Percentiles rank a stretch among this genome's conserved stretches.
These are phyloP conservation scores for Mycosphaerella arachidis DNA, from an alignment of 2,329 filamentous ascomycete genomes.

Conservation along the genomic window DNA sequence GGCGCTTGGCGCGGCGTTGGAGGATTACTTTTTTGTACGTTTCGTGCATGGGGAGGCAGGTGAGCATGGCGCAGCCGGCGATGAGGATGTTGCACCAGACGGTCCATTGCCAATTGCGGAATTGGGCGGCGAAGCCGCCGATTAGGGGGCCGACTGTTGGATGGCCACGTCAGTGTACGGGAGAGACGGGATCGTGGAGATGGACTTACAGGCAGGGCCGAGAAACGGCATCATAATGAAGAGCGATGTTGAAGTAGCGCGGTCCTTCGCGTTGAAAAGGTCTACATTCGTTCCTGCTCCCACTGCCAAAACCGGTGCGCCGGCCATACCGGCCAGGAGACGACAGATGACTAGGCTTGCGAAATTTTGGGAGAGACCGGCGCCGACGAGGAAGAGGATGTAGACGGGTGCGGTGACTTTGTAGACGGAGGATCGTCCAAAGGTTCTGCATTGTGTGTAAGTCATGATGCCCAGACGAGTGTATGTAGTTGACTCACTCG, in stretches of 20 bases:
- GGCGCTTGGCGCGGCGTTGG: conserved; percentile 33
- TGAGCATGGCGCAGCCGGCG: conserved; percentile 34
- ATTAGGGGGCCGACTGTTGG: neutral
- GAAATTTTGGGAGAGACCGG: conserved; percentile 26
- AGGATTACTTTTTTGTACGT: conserved; percentile 53
- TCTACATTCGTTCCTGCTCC: conserved; percentile 42
- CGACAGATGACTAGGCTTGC: conserved; percentile 26
- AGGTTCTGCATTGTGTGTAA: conserved; percentile 11
- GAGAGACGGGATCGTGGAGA: neutral
- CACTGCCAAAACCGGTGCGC: conserved; percentile 36
- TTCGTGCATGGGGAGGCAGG: conserved; percentile 46
- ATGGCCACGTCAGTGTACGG: neutral
- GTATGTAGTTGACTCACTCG: conserved; percentile 47
- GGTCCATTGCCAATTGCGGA: conserved; percentile 41
- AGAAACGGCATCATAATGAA: conserved; percentile 41
- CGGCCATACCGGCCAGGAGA: conserved; percentile 47
- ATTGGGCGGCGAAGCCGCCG: conserved; percentile 42
- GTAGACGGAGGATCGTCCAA: conserved; percentile 35
- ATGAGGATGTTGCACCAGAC: conserved; percentile 44
- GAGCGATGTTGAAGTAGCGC: conserved; percentile 34
- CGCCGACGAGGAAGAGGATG: conserved; percentile 33
- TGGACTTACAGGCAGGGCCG: conserved; percentile 33
- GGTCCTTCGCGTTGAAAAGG: conserved; percentile 31
- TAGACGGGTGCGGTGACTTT: conserved; percentile 34
- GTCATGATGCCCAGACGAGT: conserved; percentile 33